These are phyloP conservation scores for Glomus cerebriforme DNA, from an alignment of 192 early-diverging fungal species.

Conservation along the genomic window DNA sequence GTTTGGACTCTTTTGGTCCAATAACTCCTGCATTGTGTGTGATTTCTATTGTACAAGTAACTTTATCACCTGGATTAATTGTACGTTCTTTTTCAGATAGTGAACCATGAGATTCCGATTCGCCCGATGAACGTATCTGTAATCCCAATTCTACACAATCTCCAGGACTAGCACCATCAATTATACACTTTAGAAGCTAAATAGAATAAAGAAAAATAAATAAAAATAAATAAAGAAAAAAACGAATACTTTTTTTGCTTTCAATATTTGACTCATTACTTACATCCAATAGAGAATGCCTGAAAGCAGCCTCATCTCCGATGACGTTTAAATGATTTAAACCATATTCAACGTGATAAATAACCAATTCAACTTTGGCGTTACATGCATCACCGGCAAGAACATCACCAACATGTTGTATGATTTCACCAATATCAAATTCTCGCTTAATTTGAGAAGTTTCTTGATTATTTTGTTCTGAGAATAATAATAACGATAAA, in stretches of 20 bases:
- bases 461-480: background rate
- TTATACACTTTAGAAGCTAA: conserved; percentile 54
- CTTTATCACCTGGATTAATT: conserved; percentile 34
- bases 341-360: conserved; percentile 56
- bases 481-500: conserved; percentile 10
- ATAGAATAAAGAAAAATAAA: conserved; percentile 3
- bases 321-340: conserved; percentile 52
- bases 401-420: conserved; percentile 60
- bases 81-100: conserved; percentile 21
- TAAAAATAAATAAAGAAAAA: conserved; percentile 15
- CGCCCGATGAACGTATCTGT: background rate
- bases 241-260: background rate
- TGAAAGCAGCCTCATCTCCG: conserved; percentile 56
- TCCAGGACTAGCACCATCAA: conserved; percentile 50
- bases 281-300: conserved; percentile 57
- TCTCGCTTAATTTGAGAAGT: conserved; percentile 15
- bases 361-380: conserved; percentile 55
- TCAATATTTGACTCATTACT: conserved; percentile 16
- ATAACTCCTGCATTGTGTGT: conserved; percentile 34
- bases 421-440: conserved; percentile 61
- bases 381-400: conserved; percentile 55
- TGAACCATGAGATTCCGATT: background rate
- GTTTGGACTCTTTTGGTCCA: background rate
- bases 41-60: conserved; percentile 45
- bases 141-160: conserved; percentile 58